Evolutionary conservation across 192 early-diverging fungal genomes (phyloP).

Genomic region (Funneliformis geosporum): DNA sequence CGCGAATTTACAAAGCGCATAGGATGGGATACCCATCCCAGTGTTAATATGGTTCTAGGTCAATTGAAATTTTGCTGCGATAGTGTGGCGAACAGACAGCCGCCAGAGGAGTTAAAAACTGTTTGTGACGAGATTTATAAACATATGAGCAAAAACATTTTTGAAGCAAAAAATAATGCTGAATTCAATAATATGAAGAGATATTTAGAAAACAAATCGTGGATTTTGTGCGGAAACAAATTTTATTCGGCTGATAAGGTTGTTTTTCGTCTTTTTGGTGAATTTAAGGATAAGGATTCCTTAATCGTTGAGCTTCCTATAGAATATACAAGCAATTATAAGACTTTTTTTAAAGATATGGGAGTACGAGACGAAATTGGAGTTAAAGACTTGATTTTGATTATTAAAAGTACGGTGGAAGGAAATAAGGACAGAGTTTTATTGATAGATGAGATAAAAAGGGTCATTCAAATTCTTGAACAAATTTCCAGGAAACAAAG

Average conservation of each 20-base stretch:
- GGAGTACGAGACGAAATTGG: not conserved
- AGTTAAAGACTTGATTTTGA: not conserved
- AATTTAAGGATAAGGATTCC: not conserved
- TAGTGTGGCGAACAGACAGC: no score
- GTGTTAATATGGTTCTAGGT: not conserved
- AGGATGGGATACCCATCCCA: not conserved
- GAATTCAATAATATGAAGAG: not conserved
- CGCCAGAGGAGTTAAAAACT: no score
- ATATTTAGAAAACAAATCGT: not conserved
- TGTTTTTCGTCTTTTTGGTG: not conserved
- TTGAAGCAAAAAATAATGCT: no score
- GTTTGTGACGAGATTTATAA: no score
- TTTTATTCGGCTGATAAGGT: not conserved
- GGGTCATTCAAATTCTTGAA: not conserved
- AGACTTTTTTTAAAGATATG: not conserved
- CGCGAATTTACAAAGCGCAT: not conserved
- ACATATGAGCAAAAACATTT: no score
- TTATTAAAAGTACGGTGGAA: not conserved
- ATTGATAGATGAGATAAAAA: not conserved
- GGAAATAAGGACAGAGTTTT: not conserved
- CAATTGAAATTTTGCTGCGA: not conserved
- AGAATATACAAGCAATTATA: not conserved
- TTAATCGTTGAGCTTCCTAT: not conserved
- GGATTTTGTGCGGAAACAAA: not conserved
- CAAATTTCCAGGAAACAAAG: not conserved